Base-by-base conservation (phyloP, 345 rosid genomes). In the Laguncularia racemosa region DNA sequence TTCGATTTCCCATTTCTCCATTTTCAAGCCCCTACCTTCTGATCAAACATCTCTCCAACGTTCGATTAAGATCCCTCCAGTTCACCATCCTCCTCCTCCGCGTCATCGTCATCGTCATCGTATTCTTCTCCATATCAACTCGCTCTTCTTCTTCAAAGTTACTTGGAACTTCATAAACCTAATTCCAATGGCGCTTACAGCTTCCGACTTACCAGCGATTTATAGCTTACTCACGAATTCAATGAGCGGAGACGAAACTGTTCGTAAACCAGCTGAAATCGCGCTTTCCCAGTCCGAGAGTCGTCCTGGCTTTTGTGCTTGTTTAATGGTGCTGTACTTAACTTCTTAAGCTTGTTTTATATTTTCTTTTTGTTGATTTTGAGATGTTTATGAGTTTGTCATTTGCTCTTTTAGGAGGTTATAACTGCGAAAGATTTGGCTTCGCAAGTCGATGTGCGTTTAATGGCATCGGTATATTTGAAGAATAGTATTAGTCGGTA, bases 271-370 rank as follows among this genome's bases (percentile, higher is more conserved):
- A 57, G 96, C 99, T 19, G 99, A 93, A 83, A 72, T 74, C 58
- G 91, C 97, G 74, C 83, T 93, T 12, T 70, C 90, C 53, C 86
- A 87, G 79, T 89, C 76, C 52, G 99, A 93, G 78, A 81, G 82
- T 40, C 71, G 96, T 55, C 89, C 97, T 60, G 97, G 99, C 21
- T 93, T 87, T 73, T 93, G 97, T 73, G 89, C 90, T 18, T 93
- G 97, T 71, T 84, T 93, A 18, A 82, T 93, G 99, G 99, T 89
- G 63, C 65, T 58, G 46, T 46, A 52, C 56, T 46, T 58, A 63
- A 13, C 20, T 15, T 15, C n/a, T 46, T 61, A 20, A 46, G 67
- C 57, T 43, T 59, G 17, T 48, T 28, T 43, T 20, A 43, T 14
- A 21, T 9, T 53, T 12, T 46, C 19, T 64, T 38, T 2, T 12